A percentile compares a stretch with the other conserved stretches of the same genome.
phyloP scores from a whole-genome alignment of 2,329 filamentous ascomycete genomes.

The Fusarium nematophilum region DNA sequence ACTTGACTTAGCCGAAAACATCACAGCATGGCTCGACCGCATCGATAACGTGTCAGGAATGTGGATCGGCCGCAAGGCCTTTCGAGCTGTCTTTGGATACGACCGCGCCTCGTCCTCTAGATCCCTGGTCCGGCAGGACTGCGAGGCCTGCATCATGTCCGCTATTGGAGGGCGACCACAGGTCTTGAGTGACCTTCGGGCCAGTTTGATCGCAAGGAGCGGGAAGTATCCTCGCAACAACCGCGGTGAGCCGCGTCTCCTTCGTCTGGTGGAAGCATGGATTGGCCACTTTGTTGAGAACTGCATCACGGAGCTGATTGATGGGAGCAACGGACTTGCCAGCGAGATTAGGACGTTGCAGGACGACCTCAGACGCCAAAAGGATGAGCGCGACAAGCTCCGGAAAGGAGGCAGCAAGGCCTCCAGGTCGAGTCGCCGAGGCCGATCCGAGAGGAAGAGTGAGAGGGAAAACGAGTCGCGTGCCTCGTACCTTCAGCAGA shows the following conservation, averaged over 20 bases:
- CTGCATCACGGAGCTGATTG: slow-evolving; percentile 8
- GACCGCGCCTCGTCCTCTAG: slow-evolving; percentile 38
- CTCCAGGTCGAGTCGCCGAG: not conserved
- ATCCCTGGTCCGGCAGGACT: slow-evolving; percentile 49
- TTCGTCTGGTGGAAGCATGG: slow-evolving; percentile 58
- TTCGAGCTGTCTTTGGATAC: slow-evolving; percentile 51
- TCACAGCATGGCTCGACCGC: slow-evolving; percentile 42
- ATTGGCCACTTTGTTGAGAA: slow-evolving; percentile 48
- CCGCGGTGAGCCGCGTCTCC: slow-evolving; percentile 48
- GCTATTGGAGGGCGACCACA: slow-evolving; percentile 57
- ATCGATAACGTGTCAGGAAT: slow-evolving; percentile 46
- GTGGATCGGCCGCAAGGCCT: slow-evolving; percentile 53
- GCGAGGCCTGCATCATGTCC: slow-evolving; percentile 65
- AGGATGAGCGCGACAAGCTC: not conserved
- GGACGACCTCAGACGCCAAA: slow-evolving; percentile 1
- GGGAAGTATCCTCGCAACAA: slow-evolving; percentile 26
- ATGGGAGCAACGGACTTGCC: slow-evolving; percentile 25
- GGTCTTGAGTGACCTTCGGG: slow-evolving; percentile 58
- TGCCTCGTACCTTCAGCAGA: not conserved
- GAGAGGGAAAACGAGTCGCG: not conserved
- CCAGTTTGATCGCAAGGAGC: slow-evolving; percentile 55
- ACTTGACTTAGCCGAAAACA: slow-evolving; percentile 9
- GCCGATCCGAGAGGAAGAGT: not conserved
- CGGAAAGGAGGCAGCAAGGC: not conserved
- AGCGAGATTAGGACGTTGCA: slow-evolving; percentile 14